A percentile compares a stretch with the other conserved stretches of the same genome.
phyloP scores from a whole-genome alignment of 2,329 filamentous ascomycete species.

The Pseudogymnoascus destructans region DNA sequence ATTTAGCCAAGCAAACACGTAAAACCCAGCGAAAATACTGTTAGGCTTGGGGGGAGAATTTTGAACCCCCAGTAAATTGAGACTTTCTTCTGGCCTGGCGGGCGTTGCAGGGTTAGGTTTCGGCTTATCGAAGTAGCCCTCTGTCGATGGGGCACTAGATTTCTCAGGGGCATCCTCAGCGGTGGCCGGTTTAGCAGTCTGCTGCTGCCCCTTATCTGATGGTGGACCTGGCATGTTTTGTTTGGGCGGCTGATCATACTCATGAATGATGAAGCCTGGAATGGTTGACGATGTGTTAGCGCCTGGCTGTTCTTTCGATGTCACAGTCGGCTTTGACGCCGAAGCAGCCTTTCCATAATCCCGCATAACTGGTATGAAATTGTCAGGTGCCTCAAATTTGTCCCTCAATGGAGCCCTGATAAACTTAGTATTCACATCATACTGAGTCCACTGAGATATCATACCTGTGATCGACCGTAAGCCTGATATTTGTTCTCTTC shows the following conservation, averaged over 20 bases:
- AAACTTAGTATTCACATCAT: background rate
- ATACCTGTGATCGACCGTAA: conserved; percentile 17
- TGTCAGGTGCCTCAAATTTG: conserved; percentile 10
- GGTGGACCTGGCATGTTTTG: background rate
- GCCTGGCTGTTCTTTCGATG: background rate
- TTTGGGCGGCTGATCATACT: background rate
- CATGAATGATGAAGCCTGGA: background rate
- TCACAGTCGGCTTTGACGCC: background rate
- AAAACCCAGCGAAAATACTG: conserved; percentile 16
- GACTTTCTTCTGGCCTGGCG: background rate
- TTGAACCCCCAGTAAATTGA: background rate
- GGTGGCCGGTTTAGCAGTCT: background rate
- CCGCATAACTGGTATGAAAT: background rate
- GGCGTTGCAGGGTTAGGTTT: background rate
- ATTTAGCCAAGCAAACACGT: conserved; percentile 20
- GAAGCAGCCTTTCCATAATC: background rate
- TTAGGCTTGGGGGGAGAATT: background rate
- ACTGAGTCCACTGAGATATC: conserved; percentile 10
- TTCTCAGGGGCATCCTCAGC: background rate
- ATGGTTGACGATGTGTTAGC: background rate
- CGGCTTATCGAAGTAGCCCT: background rate
- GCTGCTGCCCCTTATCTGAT: background rate
- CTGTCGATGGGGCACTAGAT: background rate
- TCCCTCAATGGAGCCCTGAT: background rate
- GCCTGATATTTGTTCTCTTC: conserved; percentile 13